A percentile compares a stretch with the other conserved stretches of the same genome.
phyloP scores from a whole-genome alignment of 1,139 yeast species.

The Pichia sp. region DNA sequence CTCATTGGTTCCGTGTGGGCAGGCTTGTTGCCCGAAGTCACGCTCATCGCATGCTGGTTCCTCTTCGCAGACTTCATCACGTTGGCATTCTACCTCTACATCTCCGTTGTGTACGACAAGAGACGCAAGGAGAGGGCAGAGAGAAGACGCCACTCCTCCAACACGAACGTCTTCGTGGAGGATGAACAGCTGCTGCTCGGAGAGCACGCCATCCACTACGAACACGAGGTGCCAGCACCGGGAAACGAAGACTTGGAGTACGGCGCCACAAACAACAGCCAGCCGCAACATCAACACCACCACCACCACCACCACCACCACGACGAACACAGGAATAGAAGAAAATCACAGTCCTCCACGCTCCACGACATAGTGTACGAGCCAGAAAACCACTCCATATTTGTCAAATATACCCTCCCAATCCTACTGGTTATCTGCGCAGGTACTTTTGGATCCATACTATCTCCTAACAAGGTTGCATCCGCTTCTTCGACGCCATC shows the following conservation, averaged over 20 bases:
- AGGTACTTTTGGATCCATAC: conserved; percentile 59
- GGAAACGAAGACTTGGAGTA: background rate
- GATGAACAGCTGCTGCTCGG: conserved; percentile 25
- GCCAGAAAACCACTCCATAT: conserved; percentile 38
- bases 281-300: conserved; percentile 2
- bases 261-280: background rate
- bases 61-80: conserved; percentile 64
- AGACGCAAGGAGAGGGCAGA: conserved; percentile 24
- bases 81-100: conserved; percentile 58
- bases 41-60: conserved; percentile 69
- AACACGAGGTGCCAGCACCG: conserved; percentile 6
- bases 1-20: conserved; percentile 72
- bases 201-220: conserved; percentile 14
- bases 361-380: conserved; percentile 30
- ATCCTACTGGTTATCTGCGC: conserved; percentile 60
- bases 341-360: conserved; percentile 28
- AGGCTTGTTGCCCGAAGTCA: conserved; percentile 61
- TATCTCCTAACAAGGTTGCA: conserved; percentile 37
- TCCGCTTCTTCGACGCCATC: conserved; percentile 8
- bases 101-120: conserved; percentile 42
- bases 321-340: conserved; percentile 8
- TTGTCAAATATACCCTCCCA: conserved; percentile 55
- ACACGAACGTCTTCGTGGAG: conserved; percentile 7
- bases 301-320: conserved; percentile 6
- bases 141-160: conserved; percentile 12